Evolutionary conservation across 192 early-diverging fungal species (phyloP).

Genomic region (Borealophlyctis nickersoniae): DNA sequence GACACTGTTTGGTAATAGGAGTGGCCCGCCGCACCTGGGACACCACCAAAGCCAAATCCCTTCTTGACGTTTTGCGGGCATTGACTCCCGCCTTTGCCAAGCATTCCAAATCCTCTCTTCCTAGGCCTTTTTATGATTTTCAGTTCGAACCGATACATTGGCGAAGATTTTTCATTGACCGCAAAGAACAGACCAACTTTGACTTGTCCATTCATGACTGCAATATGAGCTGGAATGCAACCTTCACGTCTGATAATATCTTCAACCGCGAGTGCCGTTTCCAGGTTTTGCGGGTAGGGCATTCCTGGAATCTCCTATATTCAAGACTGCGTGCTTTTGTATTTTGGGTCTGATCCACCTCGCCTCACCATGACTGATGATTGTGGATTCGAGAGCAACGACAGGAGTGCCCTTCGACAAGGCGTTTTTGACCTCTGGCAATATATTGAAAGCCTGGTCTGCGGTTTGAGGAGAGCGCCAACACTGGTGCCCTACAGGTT

Average conservation of each 20-base stretch:
- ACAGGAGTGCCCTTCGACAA: constrained; percentile 64
- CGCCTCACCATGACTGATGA: constrained; percentile 82
- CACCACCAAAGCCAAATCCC: constrained; percentile 78
- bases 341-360: background rate
- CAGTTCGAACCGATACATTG: constrained; percentile 78
- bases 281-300: constrained; percentile 89
- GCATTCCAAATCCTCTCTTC: constrained; percentile 53
- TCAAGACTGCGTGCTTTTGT: background rate
- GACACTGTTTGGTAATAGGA: background rate
- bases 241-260: constrained; percentile 67
- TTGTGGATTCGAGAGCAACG: constrained; percentile 91
- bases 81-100: constrained; percentile 60
- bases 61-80: constrained; percentile 76
- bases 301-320: constrained; percentile 51
- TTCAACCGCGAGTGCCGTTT: constrained; percentile 82
- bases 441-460: constrained; percentile 9
- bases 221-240: constrained; percentile 84
- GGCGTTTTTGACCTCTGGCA: constrained; percentile 49
- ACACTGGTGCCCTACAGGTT: no score
- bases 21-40: constrained; percentile 45
- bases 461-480: no score
- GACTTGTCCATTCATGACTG: constrained; percentile 80
- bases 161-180: constrained; percentile 78
- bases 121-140: constrained; percentile 69
- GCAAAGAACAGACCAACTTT: constrained; percentile 66